Conservation (phyloP, 805 yeast species). For the Monosporozyma solicola region DNA sequence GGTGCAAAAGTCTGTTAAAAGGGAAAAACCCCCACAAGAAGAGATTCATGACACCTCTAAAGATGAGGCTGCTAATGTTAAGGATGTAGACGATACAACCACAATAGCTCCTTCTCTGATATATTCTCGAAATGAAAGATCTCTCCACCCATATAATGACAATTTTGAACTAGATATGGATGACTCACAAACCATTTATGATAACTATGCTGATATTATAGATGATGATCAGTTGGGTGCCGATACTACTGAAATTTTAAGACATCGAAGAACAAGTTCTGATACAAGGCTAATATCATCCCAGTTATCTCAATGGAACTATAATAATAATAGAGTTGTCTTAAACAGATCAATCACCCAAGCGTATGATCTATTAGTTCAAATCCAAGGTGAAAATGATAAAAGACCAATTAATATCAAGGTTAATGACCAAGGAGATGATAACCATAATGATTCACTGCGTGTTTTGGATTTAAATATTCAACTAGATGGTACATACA, state of each 20-base stretch:
- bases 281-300: constrained; percentile 15
- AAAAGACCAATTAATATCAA: constrained; percentile 59
- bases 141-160: neutral
- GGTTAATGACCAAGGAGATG: constrained; percentile 41
- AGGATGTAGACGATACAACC: constrained; percentile 3
- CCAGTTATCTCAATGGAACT: constrained; percentile 62
- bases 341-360: constrained; percentile 53
- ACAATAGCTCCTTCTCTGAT: constrained; percentile 7
- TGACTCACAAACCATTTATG: neutral
- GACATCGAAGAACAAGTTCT: constrained; percentile 7
- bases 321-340: constrained; percentile 60
- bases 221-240: neutral
- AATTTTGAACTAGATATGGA: neutral
- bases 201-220: neutral
- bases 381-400: constrained; percentile 47
- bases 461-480: constrained; percentile 21
- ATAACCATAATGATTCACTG: constrained; percentile 18
- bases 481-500: constrained; percentile 20
- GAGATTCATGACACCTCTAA: neutral
- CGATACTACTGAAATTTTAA: neutral
- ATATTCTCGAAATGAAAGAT: constrained; percentile 5
- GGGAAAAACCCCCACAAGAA: neutral
- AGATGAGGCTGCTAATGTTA: neutral
- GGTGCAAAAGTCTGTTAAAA: neutral
- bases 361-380: constrained; percentile 41